Conservation (phyloP, 306 rosid genomes). For the Cicer pinnatifidum region DNA sequence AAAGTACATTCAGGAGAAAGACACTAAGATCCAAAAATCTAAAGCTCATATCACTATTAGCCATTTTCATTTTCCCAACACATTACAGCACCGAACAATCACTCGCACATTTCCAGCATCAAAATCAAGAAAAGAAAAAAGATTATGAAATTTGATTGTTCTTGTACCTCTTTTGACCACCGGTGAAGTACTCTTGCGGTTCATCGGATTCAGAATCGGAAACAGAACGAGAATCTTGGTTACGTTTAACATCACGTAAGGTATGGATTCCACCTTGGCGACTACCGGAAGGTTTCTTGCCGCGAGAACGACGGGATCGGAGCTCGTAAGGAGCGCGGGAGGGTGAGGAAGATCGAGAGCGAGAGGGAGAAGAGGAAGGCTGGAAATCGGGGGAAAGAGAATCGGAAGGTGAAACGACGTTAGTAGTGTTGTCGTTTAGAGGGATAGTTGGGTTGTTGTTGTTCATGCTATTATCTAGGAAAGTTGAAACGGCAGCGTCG, state of each 20-base stretch:
- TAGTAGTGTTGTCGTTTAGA: neutral
- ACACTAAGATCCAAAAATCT: neutral
- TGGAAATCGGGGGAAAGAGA: constrained; percentile 52
- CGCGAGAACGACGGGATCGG: constrained; percentile 64
- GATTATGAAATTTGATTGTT: neutral
- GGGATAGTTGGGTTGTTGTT: neutral
- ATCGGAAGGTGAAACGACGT: constrained; percentile 40
- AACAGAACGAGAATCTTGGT: constrained; percentile 44
- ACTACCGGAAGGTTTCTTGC: constrained; percentile 57
- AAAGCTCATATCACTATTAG: neutral
- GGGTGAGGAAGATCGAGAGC: constrained; percentile 49
- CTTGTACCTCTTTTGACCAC: constrained; percentile 88
- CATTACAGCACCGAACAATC: neutral
- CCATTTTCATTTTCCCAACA: neutral
- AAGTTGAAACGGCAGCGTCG: constrained; percentile 88
- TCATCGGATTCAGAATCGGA: constrained; percentile 72
- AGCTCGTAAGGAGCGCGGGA: constrained; percentile 72
- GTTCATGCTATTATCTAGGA: constrained; percentile 53
- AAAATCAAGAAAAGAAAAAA: neutral
- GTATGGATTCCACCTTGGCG: constrained; percentile 60
- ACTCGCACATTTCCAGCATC: neutral
- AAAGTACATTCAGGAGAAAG: neutral
- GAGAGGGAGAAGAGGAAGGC: constrained; percentile 47
- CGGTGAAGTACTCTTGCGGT: constrained; percentile 76
- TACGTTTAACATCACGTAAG: constrained; percentile 69